Evolutionary conservation across 495 filamentous ascomycete genomes (phyloP), one percentile per base, ranked within the genome.

Genomic region (Aspergillus diversus): DNA sequence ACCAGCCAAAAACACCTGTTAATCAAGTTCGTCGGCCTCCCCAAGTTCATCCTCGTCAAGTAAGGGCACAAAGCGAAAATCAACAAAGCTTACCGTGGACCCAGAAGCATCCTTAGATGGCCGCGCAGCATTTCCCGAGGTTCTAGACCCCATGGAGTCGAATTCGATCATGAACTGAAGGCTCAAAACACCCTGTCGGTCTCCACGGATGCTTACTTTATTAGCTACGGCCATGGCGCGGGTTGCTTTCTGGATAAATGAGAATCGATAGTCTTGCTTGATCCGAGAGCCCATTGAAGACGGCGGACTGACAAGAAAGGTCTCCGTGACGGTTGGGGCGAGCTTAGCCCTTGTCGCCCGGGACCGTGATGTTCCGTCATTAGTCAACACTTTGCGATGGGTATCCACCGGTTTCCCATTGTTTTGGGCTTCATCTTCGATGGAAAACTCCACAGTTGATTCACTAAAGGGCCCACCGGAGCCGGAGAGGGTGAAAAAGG

Each of bases 81-180:
- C 90, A 37, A 93, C 86, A 78, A 93, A 93, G 65, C 83, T 88
- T 5, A 88, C 80, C 27, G 74, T 75, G 15, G 67, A 60, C 50
- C 37, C 43, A 7, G 21, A 42, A 4, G 43, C 32, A 5, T 57
- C 62, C 35, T 49, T 57, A 11, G 43, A 46, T 4, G 61, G 35
- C 31, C 61, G 50, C 4, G 55, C 21, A 27, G 9, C 31, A 48
- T 47, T 54, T 8, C 58, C 48, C n/a, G 63, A 69, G 7, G 66
- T 65, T 46, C 48, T 67, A 53, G 70, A 71, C 6, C 69, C 70
- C 33, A 70, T 63, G 11, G 74, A 77, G 57, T 85, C 84, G 13
- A 90, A 75, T 71, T 97, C 92, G 37, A 99, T 88, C 92, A 99
- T 96, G 67, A 99, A 97, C 74, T 99, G 95, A 70, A 98, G 78